These are phyloP conservation scores for Medicago ruthenica DNA, from an alignment of 306 rosid genomes.

Conservation along the genomic window DNA sequence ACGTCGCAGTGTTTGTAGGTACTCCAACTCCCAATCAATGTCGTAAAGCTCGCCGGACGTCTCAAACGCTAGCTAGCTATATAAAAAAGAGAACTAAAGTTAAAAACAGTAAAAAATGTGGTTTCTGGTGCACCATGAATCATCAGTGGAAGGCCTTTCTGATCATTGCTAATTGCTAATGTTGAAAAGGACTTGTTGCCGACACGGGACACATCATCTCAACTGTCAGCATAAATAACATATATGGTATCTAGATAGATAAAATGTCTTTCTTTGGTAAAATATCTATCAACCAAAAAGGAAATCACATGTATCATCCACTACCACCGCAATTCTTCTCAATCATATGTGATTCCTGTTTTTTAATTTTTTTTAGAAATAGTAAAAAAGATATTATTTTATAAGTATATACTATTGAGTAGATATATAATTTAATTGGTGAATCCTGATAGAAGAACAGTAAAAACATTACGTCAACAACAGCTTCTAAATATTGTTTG, in stretches of 20 bases:
- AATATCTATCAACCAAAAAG: neutral
- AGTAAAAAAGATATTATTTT: too few species aligned
- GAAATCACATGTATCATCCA: constrained; percentile 8
- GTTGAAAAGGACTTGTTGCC: constrained; percentile 41
- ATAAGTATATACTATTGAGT: too few species aligned
- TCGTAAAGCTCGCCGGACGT: too few species aligned
- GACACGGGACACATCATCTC: constrained; percentile 31
- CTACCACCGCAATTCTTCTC: neutral
- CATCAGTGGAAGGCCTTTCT: constrained; percentile 12
- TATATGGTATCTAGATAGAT: neutral
- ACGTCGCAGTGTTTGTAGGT: too few species aligned
- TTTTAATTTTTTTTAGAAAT: neutral
- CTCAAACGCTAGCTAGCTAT: neutral
- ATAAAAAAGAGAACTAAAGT: constrained; percentile 1
- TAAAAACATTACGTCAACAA: neutral
- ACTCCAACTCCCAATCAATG: too few species aligned
- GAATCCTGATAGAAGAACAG: too few species aligned
- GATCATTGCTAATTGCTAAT: neutral
- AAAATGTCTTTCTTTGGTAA: neutral
- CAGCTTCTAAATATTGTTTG: too few species aligned
- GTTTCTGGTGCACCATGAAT: constrained; percentile 34
- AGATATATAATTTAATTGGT: too few species aligned
- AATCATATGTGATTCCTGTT: neutral
- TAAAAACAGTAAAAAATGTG: constrained; percentile 19
- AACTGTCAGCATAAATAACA: constrained; percentile 1